phyloP scores from a whole-genome alignment of 495 filamentous ascomycete genomes.

The Penicillium silybi region DNA sequence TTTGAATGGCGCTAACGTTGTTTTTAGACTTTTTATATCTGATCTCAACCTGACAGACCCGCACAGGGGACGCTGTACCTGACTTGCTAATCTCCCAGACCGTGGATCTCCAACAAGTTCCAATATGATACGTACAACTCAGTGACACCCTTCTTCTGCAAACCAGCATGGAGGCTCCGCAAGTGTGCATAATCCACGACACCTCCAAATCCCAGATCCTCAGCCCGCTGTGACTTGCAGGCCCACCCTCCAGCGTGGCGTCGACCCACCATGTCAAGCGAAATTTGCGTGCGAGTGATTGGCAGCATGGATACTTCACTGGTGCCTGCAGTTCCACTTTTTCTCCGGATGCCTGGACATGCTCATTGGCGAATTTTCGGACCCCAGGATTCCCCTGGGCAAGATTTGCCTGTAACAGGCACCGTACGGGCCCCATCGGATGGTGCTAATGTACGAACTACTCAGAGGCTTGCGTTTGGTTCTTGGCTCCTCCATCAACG shows the following conservation, averaged over 20 bases:
- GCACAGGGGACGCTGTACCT: slow-evolving; percentile 4
- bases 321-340: slow-evolving; percentile 22
- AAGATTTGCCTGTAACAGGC: slow-evolving; percentile 9
- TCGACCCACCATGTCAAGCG: slow-evolving; percentile 14
- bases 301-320: slow-evolving; percentile 15
- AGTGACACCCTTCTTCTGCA: too few relatives aligned
- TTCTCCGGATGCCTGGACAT: slow-evolving; percentile 22
- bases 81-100: slow-evolving; percentile 15
- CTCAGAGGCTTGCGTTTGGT: background rate
- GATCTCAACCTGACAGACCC: slow-evolving; percentile 15
- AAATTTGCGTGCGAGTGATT: slow-evolving; percentile 14
- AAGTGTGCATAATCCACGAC: background rate
- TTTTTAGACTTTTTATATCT: slow-evolving; percentile 26
- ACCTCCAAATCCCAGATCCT: background rate
- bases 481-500: background rate
- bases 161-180: background rate
- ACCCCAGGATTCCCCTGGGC: slow-evolving; percentile 18
- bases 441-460: slow-evolving; percentile 14
- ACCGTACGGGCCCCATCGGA: slow-evolving; percentile 12
- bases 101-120: background rate
- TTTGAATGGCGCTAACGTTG: slow-evolving; percentile 16
- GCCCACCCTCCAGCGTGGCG: slow-evolving; percentile 18
- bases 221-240: slow-evolving; percentile 9
- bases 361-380: slow-evolving; percentile 27
- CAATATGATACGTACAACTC: background rate